phyloP scores from a whole-genome alignment of 2,329 filamentous ascomycete genomes.

The Xylaria polymorpha region DNA sequence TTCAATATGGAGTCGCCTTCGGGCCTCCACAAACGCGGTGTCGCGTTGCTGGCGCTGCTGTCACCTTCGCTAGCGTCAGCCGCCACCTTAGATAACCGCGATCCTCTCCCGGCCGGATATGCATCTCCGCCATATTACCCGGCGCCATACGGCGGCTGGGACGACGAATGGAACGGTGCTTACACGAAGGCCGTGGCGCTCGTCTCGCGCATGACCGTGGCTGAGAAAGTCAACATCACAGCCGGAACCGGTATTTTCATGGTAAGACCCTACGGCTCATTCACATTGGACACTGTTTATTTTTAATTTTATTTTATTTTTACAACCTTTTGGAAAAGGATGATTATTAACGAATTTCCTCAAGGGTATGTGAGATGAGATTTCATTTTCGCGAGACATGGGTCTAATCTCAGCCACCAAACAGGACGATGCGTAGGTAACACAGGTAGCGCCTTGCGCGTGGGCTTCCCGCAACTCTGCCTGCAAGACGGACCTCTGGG shows the following conservation, averaged over 20 bases:
- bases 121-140: constrained; percentile 75
- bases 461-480: constrained; percentile 79
- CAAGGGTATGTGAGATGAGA: constrained; percentile 37
- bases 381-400: not conserved
- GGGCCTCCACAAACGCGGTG: constrained; percentile 43
- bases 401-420: constrained; percentile 21
- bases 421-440: constrained; percentile 77
- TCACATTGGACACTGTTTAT: not conserved
- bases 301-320: not conserved
- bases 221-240: constrained; percentile 83
- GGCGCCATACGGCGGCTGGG: constrained; percentile 77
- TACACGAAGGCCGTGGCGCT: constrained; percentile 76
- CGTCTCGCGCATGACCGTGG: constrained; percentile 80
- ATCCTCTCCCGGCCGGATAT: constrained; percentile 51
- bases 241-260: constrained; percentile 77
- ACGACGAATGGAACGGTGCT: constrained; percentile 73
- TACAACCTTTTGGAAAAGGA: not conserved
- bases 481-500: constrained; percentile 79
- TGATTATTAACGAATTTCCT: constrained; percentile 37
- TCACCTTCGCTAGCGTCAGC: constrained; percentile 38
- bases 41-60: constrained; percentile 42
- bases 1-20: constrained; percentile 41
- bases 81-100: constrained; percentile 39
- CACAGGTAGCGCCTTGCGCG: constrained; percentile 74
- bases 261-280: constrained; percentile 58